Base-by-base conservation (phyloP, 768 basidiomycete genomes). In the Lactarius akahatsu region DNA sequence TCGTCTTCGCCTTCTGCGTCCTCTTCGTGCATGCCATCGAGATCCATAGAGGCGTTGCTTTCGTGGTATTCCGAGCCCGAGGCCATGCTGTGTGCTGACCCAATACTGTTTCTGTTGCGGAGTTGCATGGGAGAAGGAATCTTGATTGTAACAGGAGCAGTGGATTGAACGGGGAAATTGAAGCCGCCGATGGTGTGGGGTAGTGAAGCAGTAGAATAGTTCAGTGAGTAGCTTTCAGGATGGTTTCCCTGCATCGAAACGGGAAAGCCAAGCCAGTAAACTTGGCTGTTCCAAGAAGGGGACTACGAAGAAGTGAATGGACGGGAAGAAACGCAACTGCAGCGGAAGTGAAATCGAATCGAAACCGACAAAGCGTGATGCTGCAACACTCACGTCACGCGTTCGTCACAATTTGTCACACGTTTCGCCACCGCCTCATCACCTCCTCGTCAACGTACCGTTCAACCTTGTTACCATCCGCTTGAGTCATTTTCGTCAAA, bases 51-150 rank as follows among this genome's bases (percentile, higher is more conserved):
- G 28, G 70, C 72, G 57, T 74, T 74, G 65, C 76, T 77, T 58
- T 72, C 73, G 66, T 75, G 72, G 61, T 78, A 78, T 43, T 76
- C 76, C 38, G 77, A 78, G 41, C 77, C 76, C 4, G 77, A 78
- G 10, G 74, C 73, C 10, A 57, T 28, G 59, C 74, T 76, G 38
- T 68, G 70, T 4, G 62, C 40, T 38, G 68, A 66, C 16, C 63
- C 65, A n/a, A 63, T 50, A 28, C 65, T 70, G 54, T 45, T 62
- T 59, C 62, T 60, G 47, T 67, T 70, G 57, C 70, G 70, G 15
- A 71, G 68, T 20, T 63, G 65, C 68, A 70, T 69, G 47, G 63
- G 40, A 41, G 65, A 56, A 32, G 70, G 70, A 26, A 70, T 66
- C 58, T 64, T 69, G 64, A 70, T 70, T 23, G 64, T 69, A 23